Evolutionary conservation across 139 green algal genomes (phyloP).

Genomic region (Micractinium sp.): DNA sequence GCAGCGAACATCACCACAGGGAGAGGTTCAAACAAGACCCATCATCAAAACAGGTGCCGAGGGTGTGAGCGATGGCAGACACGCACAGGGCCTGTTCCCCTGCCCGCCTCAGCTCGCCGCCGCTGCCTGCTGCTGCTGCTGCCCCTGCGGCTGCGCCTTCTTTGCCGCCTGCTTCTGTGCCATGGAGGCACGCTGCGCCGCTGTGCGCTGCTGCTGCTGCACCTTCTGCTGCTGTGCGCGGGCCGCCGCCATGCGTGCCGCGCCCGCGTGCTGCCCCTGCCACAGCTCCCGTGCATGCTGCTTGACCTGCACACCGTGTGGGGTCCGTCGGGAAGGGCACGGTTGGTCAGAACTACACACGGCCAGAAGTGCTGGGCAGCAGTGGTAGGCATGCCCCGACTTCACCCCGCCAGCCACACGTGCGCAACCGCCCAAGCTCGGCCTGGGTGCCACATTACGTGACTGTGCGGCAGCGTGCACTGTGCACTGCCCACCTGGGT

Average conservation of each 20-base stretch:
- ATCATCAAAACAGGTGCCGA: not conserved
- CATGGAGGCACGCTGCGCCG: not conserved
- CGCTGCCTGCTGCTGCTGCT: not conserved
- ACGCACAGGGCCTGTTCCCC: not conserved
- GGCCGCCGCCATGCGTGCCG: not conserved
- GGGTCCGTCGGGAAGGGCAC: too few relatives aligned
- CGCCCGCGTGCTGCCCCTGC: not conserved
- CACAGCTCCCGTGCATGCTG: conserved; percentile 21
- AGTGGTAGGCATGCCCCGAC: too few relatives aligned
- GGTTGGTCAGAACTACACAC: too few relatives aligned
- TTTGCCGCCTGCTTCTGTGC: not conserved
- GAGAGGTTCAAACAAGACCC: too few relatives aligned
- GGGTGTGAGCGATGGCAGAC: too few relatives aligned
- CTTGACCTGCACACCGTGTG: not conserved
- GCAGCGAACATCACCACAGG: too few relatives aligned
- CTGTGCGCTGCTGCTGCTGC: not conserved
- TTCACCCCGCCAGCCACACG: not conserved
- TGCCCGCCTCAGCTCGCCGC: not conserved
- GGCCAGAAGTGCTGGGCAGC: too few relatives aligned
- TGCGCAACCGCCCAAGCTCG: not conserved
- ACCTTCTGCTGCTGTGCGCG: not conserved
- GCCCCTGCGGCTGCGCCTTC: not conserved
- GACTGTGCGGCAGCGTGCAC: not conserved
- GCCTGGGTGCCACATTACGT: not conserved
- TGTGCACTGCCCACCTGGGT: not conserved